A percentile compares a stretch with the other conserved stretches of the same genome.
Conservation (phyloP, 2,329 filamentous ascomycete genomes). For the Phaeomoniella chlamydospora region DNA sequence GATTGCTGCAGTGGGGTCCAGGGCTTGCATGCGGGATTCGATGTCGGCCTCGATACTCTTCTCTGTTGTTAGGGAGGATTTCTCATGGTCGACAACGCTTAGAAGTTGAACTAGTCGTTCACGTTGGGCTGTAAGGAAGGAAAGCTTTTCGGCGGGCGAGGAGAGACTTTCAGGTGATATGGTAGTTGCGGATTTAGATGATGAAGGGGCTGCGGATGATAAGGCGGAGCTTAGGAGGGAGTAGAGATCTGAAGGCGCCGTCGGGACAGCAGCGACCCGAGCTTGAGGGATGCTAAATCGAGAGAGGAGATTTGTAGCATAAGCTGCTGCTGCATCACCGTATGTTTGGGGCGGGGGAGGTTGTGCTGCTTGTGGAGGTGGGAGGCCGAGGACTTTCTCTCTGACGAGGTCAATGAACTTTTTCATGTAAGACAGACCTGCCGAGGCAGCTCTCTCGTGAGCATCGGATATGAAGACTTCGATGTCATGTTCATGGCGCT, state of each 20-base stretch:
- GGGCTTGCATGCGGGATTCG: slow-evolving; percentile 8
- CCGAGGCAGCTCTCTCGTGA: slow-evolving; percentile 63
- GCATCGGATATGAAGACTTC: slow-evolving; percentile 74
- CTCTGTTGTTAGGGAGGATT: slow-evolving; percentile 37
- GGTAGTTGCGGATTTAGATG: slow-evolving; percentile 19
- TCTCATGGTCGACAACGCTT: slow-evolving; percentile 66
- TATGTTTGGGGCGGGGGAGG: slow-evolving; percentile 22
- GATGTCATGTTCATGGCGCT: slow-evolving; percentile 74
- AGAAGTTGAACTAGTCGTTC: slow-evolving; percentile 63
- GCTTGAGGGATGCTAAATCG: slow-evolving; percentile 73
- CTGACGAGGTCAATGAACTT: slow-evolving; percentile 56
- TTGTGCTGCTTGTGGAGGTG: slow-evolving; percentile 39
- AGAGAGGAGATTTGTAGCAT: slow-evolving; percentile 69
- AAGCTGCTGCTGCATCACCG: slow-evolving; percentile 27
- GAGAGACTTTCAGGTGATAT: slow-evolving; percentile 59
- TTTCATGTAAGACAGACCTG: slow-evolving; percentile 64
- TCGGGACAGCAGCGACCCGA: slow-evolving; percentile 34
- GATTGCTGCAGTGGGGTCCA: slow-evolving; percentile 5
- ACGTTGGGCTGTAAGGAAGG: slow-evolving; percentile 64
- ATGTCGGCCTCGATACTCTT: slow-evolving; percentile 6
- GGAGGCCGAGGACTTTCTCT: slow-evolving; percentile 65
- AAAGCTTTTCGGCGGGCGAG: slow-evolving; percentile 50
- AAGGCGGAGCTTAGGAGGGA: slow-evolving; percentile 63
- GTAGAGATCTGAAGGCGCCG: slow-evolving; percentile 53
- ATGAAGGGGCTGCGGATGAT: slow-evolving; percentile 41